Evolutionary conservation across 176 grass and related monocot genomes (phyloP).

Genomic region (Raddia guianensis): DNA sequence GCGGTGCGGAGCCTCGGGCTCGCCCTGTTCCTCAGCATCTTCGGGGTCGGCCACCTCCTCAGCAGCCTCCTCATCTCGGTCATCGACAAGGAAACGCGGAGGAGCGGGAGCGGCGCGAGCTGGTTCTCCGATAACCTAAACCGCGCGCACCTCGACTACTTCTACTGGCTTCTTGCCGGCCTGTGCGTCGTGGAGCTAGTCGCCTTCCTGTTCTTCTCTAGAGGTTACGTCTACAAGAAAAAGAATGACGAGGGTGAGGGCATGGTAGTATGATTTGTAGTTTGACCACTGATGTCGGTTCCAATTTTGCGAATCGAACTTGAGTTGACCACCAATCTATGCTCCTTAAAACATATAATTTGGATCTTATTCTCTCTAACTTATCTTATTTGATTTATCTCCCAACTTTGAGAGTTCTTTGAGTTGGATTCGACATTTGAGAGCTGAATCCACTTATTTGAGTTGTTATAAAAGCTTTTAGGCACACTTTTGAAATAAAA

Average conservation of each 20-base stretch:
- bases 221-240: slow-evolving; percentile 43
- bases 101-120: slow-evolving; percentile 36
- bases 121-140: slow-evolving; percentile 68
- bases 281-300: not conserved
- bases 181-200: slow-evolving; percentile 36
- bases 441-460: no score
- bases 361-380: no score
- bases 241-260: slow-evolving; percentile 28
- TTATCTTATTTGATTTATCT: no score
- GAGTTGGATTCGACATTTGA: no score
- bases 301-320: no score
- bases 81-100: slow-evolving; percentile 32
- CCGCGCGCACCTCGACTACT: slow-evolving; percentile 65
- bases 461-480: no score
- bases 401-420: no score
- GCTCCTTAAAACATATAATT: no score
- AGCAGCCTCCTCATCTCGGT: slow-evolving; percentile 47
- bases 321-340: no score
- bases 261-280: not conserved
- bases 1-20: slow-evolving; percentile 57
- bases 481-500: no score
- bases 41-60: slow-evolving; percentile 34
- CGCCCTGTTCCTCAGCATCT: slow-evolving; percentile 49
- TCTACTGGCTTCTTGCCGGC: slow-evolving; percentile 62
- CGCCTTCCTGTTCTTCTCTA: slow-evolving; percentile 38